These are phyloP conservation scores for Stropharia rugosoannulata DNA, from an alignment of 768 basidiomycete species.

Conservation along the genomic window DNA sequence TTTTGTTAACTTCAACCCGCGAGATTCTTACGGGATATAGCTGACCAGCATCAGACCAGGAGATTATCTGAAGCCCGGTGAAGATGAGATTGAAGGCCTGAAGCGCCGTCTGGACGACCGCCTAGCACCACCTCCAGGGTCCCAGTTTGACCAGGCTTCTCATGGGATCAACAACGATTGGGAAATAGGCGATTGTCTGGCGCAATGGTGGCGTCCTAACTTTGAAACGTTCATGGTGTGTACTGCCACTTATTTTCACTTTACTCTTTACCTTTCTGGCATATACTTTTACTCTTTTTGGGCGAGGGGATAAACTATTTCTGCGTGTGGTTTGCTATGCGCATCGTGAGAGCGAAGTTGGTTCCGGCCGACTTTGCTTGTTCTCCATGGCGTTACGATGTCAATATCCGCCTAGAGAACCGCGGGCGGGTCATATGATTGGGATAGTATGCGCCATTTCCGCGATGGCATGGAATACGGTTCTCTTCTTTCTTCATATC, in stretches of 20 bases:
- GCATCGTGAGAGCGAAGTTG: neutral
- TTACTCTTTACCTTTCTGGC: neutral
- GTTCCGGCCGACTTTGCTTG: too few species aligned
- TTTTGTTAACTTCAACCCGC: too few species aligned
- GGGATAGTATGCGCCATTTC: too few species aligned
- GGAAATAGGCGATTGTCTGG: conserved; percentile 96
- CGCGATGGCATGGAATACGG: too few species aligned
- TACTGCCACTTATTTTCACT: conserved; percentile 11
- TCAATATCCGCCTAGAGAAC: too few species aligned
- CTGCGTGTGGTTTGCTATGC: neutral
- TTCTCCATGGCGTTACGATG: too few species aligned
- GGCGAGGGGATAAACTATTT: neutral
- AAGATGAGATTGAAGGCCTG: conserved; percentile 89
- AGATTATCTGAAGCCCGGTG: conserved; percentile 97
- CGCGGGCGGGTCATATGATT: too few species aligned
- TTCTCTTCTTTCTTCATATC: neutral
- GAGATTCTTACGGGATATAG: too few species aligned
- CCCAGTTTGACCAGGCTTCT: conserved; percentile 64
- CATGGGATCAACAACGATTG: conserved; percentile 87
- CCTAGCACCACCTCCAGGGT: conserved; percentile 76
- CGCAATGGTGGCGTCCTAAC: conserved; percentile 98
- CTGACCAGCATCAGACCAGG: conserved; percentile 63
- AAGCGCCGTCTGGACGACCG: conserved; percentile 88
- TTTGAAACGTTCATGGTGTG: conserved; percentile 98
- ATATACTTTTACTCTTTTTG: neutral